Evolutionary conservation across 2,329 filamentous ascomycete species (phyloP).

Genomic region (Claviceps paspali): DNA sequence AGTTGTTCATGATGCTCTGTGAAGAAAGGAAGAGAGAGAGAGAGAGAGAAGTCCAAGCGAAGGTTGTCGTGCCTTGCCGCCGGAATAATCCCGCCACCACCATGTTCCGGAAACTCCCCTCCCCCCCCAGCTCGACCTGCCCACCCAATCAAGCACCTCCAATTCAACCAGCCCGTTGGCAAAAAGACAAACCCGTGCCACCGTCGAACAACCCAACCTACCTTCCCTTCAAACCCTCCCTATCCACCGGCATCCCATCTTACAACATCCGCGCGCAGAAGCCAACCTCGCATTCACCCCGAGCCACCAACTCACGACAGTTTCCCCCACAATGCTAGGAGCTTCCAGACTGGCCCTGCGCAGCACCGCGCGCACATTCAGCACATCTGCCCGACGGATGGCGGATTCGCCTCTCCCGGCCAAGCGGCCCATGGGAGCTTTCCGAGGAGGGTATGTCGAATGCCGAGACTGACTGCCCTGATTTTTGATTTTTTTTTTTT

Average conservation of each 20-base stretch:
- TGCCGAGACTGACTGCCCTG: too few relatives aligned
- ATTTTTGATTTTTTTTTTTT: neutral
- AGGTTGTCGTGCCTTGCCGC: too few relatives aligned
- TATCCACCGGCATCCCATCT: too few relatives aligned
- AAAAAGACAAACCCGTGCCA: too few relatives aligned
- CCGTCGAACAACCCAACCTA: too few relatives aligned
- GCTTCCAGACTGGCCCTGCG: slow-evolving; percentile 29
- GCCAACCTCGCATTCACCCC: too few relatives aligned
- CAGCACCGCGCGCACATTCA: slow-evolving; percentile 27
- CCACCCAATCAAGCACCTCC: slow-evolving; percentile 8
- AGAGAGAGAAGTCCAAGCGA: too few relatives aligned
- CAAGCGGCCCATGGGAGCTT: slow-evolving; percentile 43
- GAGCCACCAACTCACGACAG: neutral
- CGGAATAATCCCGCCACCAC: slow-evolving; percentile 8
- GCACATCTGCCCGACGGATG: slow-evolving; percentile 33
- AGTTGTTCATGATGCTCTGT: slow-evolving; percentile 39
- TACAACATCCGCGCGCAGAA: too few relatives aligned
- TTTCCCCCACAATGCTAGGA: slow-evolving; percentile 24
- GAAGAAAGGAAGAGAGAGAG: too few relatives aligned
- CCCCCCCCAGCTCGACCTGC: too few relatives aligned
- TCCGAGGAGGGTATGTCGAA: slow-evolving; percentile 41
- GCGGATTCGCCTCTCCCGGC: slow-evolving; percentile 33
- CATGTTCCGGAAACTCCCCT: too few relatives aligned
- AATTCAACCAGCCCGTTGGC: slow-evolving; percentile 3
- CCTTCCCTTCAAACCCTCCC: too few relatives aligned